Conservation (phyloP, 1,284 basidiomycete genomes). For the Sparassis latifolia region DNA sequence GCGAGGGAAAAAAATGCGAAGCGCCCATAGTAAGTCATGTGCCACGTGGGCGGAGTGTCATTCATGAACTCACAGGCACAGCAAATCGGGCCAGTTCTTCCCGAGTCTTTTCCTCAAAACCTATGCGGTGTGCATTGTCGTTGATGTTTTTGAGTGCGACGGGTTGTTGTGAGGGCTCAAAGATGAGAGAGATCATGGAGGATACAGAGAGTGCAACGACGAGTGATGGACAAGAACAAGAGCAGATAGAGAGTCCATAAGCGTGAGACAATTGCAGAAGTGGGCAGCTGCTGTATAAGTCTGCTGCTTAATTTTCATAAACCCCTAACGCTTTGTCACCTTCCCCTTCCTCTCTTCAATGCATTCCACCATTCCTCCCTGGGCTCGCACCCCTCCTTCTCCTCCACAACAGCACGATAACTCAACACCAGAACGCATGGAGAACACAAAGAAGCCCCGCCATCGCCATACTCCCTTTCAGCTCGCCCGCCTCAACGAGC, state of each 20-base stretch:
- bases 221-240: constrained; percentile 15
- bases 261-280: constrained; percentile 30
- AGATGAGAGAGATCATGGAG: no score
- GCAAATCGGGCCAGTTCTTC: constrained; percentile 10
- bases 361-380: constrained; percentile 28
- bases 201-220: constrained; percentile 6
- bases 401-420: constrained; percentile 16
- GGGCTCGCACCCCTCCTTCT: constrained; percentile 15
- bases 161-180: no score
- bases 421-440: constrained; percentile 26
- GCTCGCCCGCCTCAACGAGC: constrained; percentile 66
- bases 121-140: no score
- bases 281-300: constrained; percentile 26
- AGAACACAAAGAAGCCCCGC: constrained; percentile 61
- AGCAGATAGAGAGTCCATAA: constrained; percentile 12
- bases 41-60: constrained; percentile 15
- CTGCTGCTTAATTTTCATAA: constrained; percentile 27
- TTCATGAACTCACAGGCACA: constrained; percentile 26
- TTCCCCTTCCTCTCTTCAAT: constrained; percentile 17
- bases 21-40: constrained; percentile 25
- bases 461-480: constrained; percentile 67
- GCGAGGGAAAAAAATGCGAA: background rate
- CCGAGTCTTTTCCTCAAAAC: constrained; percentile 2
- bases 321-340: constrained; percentile 20
- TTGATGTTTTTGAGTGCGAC: no score